These are phyloP conservation scores for Tephrocybe rancida DNA, from an alignment of 768 basidiomycete species.

Conservation along the genomic window DNA sequence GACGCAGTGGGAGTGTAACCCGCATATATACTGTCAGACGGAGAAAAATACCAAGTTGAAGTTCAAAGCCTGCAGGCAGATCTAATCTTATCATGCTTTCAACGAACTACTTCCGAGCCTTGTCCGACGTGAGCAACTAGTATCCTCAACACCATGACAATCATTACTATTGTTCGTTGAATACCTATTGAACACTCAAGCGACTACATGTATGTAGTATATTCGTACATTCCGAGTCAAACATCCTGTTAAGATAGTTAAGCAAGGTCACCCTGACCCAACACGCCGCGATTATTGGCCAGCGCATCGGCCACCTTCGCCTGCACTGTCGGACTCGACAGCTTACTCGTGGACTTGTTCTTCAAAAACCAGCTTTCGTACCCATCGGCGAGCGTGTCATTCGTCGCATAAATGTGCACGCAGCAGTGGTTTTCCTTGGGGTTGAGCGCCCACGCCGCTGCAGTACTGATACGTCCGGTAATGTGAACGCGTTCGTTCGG, in stretches of 20 bases:
- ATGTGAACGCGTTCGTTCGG: not conserved
- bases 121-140: no score
- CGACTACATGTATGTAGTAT: no score
- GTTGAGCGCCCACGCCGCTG: not conserved
- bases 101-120: no score
- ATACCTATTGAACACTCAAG: no score
- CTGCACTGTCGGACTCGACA: not conserved
- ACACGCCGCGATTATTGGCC: not conserved
- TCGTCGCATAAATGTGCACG: constrained; percentile 2
- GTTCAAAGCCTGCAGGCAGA: no score
- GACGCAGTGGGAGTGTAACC: no score
- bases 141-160: no score
- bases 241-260: not conserved
- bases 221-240: no score
- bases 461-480: constrained; percentile 1
- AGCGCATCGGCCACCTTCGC: not conserved
- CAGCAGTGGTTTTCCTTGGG: constrained; percentile 1
- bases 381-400: constrained; percentile 1
- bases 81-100: no score
- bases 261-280: not conserved
- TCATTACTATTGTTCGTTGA: no score
- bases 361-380: constrained; percentile 1
- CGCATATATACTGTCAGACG: no score
- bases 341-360: constrained; percentile 1
- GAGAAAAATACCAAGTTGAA: no score